A percentile compares a stretch with the other conserved stretches of the same genome.
Conservation (phyloP, 2,329 filamentous ascomycete genomes). For the Penicillium palitans region DNA sequence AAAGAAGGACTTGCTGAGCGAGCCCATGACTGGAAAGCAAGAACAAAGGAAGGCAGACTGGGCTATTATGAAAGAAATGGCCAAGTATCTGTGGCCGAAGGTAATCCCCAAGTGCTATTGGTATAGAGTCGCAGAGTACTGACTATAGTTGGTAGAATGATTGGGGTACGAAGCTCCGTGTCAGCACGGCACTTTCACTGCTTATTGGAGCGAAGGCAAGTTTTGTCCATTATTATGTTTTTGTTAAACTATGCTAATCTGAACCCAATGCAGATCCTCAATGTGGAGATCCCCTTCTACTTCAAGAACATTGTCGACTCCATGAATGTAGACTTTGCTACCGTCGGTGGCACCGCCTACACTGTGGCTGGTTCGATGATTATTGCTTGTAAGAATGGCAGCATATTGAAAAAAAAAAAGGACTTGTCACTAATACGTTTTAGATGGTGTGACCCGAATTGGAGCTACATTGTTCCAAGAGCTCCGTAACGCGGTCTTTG, state of each 20-base stretch:
- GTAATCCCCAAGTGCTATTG: slow-evolving; percentile 32
- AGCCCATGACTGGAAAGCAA: slow-evolving; percentile 67
- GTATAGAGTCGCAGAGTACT: slow-evolving; percentile 21
- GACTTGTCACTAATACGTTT: slow-evolving; percentile 1
- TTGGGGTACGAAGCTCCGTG: slow-evolving; percentile 77
- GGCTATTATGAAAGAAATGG: slow-evolving; percentile 99
- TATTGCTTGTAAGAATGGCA: slow-evolving; percentile 65
- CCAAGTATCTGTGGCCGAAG: slow-evolving; percentile 93
- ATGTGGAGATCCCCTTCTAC: slow-evolving; percentile 98
- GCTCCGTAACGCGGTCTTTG: slow-evolving; percentile 92
- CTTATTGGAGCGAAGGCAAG: slow-evolving; percentile 81
- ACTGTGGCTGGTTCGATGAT: slow-evolving; percentile 92
- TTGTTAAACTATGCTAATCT: slow-evolving; percentile 16
- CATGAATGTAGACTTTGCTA: slow-evolving; percentile 93
- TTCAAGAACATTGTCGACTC: slow-evolving; percentile 97
- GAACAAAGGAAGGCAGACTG: slow-evolving; percentile 96
- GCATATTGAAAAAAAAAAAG: neutral
- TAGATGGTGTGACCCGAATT: slow-evolving; percentile 81
- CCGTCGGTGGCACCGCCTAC: slow-evolving; percentile 81
- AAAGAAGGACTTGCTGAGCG: slow-evolving; percentile 61
- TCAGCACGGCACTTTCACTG: slow-evolving; percentile 78
- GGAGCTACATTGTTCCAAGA: slow-evolving; percentile 90
- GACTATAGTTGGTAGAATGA: slow-evolving; percentile 55
- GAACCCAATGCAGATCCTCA: slow-evolving; percentile 62
- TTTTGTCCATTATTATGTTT: neutral